Conservation (phyloP, 495 filamentous ascomycete genomes). For the Podospora sp. region DNA sequence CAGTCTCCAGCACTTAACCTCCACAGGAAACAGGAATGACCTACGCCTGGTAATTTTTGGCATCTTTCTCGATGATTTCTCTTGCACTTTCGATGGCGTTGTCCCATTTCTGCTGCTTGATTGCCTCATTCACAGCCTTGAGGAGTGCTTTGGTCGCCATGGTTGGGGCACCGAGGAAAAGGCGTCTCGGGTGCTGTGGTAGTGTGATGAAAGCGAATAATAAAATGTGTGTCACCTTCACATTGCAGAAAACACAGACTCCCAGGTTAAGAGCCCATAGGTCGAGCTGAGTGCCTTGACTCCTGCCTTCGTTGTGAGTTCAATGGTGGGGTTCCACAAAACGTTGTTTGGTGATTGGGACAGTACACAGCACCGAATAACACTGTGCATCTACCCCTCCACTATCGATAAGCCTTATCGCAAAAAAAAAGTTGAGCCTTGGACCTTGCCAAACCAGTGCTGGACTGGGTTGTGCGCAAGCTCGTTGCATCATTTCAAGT, state of each 20-base stretch:
- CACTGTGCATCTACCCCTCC: neutral
- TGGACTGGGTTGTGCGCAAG: neutral
- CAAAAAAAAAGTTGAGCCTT: neutral
- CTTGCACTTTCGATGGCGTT: constrained; percentile 69
- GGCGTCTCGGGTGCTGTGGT: no score
- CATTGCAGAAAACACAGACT: neutral
- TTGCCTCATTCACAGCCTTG: constrained; percentile 77
- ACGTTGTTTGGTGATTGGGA: neutral
- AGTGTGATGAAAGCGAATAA: no score
- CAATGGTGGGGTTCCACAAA: neutral
- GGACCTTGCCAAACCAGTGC: neutral
- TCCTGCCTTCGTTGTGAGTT: neutral
- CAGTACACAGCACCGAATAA: neutral
- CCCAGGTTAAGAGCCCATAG: neutral
- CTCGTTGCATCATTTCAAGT: neutral
- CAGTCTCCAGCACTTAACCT: neutral
- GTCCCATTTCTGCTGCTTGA: constrained; percentile 80
- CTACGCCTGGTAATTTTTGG: constrained; percentile 81
- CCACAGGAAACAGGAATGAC: constrained; percentile 24
- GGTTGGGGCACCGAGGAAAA: constrained; percentile 46
- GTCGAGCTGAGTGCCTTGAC: neutral
- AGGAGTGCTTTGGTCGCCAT: constrained; percentile 69
- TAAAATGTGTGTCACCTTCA: neutral
- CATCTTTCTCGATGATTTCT: constrained; percentile 67
- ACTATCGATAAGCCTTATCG: neutral